Base-by-base conservation (phyloP, 2,329 filamentous ascomycete genomes). In the Diaporthe velutina region DNA sequence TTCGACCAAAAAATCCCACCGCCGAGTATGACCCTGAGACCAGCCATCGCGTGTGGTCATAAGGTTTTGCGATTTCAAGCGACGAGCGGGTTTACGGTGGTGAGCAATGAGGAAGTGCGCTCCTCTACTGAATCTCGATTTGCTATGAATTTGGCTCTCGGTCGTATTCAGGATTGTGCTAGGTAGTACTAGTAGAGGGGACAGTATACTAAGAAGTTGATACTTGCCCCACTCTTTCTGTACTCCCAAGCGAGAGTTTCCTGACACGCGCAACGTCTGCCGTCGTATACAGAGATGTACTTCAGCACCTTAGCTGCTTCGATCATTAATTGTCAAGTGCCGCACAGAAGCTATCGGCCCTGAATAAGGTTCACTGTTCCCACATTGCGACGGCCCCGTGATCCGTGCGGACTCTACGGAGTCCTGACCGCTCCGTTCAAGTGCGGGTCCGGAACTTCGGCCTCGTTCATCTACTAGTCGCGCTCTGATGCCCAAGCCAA, bases 1-100 rank as follows among this genome's bases (percentile, higher is more conserved):
- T 64, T 64, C 15, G 40, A 40, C 60, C 60, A 64, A 33, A 64
- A 64, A 17, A 64, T 48, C 9, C 60, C 40, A 10, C 60, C 60
- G 12, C 60, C 60, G 40, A 64, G 60, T 48, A 64, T 64, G 17
- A 64, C 40, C 40, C 48, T 64, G 15, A 64, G 25, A 33, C 60
- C 40, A 64, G 60, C 40, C 60, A 64, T 64, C 25, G 10, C 15
- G 17, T 22, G 40, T 64, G 9, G 2, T 48, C 25, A 45, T 25
- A 33, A 19, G 19, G 38, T 22, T 15, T 61, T 35, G 25, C 25
- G 38, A 2, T 45, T 45, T 12, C 25, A 28, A 42, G 8, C 15
- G 25, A 28, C 38, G n/a, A 61, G 58, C 7, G 22, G 17, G n/a
- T 22, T 64, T 28, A n/a, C 25, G 15, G 60, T 48, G 17, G 25